Base-by-base conservation (phyloP, 164 flowering plant species). In the grape (Vitis vinifera) region DNA sequence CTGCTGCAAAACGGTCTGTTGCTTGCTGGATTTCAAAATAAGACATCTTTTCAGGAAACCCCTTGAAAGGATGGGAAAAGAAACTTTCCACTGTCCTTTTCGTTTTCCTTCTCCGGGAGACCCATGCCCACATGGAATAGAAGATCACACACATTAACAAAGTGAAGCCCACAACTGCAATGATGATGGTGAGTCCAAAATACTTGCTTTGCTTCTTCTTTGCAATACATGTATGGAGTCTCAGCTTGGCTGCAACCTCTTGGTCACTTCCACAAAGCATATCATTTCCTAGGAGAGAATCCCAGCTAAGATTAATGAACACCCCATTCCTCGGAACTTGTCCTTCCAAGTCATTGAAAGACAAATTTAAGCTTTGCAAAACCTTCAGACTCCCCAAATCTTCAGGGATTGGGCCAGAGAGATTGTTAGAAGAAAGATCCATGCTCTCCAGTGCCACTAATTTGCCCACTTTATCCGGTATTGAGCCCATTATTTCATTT, bases 1-100 rank as follows among this genome's bases (percentile, higher is more conserved):
- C 69, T 0, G 30, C 1, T 14, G 77, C 59, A 64, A 83, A 81
- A 3, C 70, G 70, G 63, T 77, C 51, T 0, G 84, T 83, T n/a
- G 81, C 62, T 55, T 31, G 59, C 2, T 17, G 9, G 13, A 83
- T 71, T 0, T 70, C 75, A 0, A 17, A 7, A 15, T 81, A 79
- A 29, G 84, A 71, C 10, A 80, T 15, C 1, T 19, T 1, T 11
- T 9, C 15, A 14, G 19, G 13, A 53, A 9, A 29, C 3, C 70
- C 68, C 3, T 27, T 31, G 7, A 31, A 31, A 31, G 44, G 44
- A 31, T 2, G 9, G 17, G 59, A 51, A 10, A 14, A 51, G 55
- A 51, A 51, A 51, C 15, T 51, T 51, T 14, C 15, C 15, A 1
- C 2, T 3, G 14, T 51, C 55, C 13, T 3, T 1, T 51, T 51